Conservation (phyloP, 306 rosid species). For the Ceratonia siliqua region DNA sequence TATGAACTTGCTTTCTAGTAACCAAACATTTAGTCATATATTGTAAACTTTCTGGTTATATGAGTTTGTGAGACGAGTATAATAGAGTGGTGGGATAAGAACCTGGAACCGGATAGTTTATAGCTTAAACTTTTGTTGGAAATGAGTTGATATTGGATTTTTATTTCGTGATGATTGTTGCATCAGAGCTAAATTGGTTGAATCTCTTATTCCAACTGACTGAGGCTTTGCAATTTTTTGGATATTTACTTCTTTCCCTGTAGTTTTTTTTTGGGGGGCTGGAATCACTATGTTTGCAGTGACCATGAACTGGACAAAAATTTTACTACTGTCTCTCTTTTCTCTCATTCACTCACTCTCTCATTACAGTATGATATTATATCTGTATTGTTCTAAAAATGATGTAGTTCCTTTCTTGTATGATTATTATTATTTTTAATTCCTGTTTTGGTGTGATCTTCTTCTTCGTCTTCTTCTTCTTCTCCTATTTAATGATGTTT, state of each 20-base stretch:
- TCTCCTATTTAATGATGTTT: background rate
- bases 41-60: background rate
- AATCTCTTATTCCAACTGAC: background rate
- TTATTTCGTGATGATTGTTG: background rate
- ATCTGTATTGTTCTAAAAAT: constrained; percentile 13
- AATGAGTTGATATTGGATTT: constrained; percentile 8
- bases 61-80: background rate
- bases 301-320: background rate
- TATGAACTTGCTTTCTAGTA: background rate
- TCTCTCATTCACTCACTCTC: background rate
- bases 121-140: background rate
- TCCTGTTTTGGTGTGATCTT: constrained; percentile 21
- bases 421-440: background rate
- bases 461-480: background rate
- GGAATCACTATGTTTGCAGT: background rate
- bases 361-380: background rate
- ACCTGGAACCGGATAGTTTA: background rate
- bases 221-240: background rate
- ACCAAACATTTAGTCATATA: background rate
- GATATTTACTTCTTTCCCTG: background rate
- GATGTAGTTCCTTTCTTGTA: background rate
- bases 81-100: background rate
- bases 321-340: background rate
- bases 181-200: background rate
- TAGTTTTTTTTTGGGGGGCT: constrained; percentile 7